Evolutionary conservation across 768 basidiomycete species (phyloP).

Genomic region (Pholiota microspora): DNA sequence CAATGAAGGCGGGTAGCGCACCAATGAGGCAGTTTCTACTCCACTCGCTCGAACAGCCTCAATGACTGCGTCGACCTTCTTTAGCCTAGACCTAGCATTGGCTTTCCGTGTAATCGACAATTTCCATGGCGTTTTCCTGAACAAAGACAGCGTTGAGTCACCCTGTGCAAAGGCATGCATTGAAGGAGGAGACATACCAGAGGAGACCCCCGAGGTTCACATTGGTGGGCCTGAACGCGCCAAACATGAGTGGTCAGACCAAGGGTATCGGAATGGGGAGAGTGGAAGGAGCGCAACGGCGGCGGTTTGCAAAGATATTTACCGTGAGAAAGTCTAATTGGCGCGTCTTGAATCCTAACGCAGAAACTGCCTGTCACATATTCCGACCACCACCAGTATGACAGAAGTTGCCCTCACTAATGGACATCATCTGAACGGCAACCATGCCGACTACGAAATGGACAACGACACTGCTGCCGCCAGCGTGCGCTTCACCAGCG

Average conservation of each 20-base stretch:
- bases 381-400: conserved; percentile 34
- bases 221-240: conserved; percentile 75
- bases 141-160: conserved; percentile 7
- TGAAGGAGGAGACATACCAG: conserved; percentile 53
- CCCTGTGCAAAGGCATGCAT: neutral
- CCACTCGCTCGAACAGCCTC: conserved; percentile 84
- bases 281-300: conserved; percentile 2
- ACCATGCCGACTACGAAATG: conserved; percentile 38
- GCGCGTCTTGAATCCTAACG: conserved; percentile 5
- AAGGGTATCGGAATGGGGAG: conserved; percentile 1
- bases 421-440: conserved; percentile 37
- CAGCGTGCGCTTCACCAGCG: conserved; percentile 63
- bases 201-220: conserved; percentile 75
- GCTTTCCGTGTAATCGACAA: conserved; percentile 90
- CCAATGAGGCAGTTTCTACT: conserved; percentile 72
- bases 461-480: conserved; percentile 28
- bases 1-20: conserved; percentile 35
- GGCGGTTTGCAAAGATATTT: conserved; percentile 19
- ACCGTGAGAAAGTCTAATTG: conserved; percentile 29
- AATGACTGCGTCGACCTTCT: conserved; percentile 92
- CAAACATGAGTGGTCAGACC: conserved; percentile 60
- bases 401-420: conserved; percentile 44
- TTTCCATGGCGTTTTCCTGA: conserved; percentile 97
- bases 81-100: conserved; percentile 84
- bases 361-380: neutral